These are phyloP conservation scores for Pilaira anomala DNA, from an alignment of 192 early-diverging fungal species.

Conservation along the genomic window DNA sequence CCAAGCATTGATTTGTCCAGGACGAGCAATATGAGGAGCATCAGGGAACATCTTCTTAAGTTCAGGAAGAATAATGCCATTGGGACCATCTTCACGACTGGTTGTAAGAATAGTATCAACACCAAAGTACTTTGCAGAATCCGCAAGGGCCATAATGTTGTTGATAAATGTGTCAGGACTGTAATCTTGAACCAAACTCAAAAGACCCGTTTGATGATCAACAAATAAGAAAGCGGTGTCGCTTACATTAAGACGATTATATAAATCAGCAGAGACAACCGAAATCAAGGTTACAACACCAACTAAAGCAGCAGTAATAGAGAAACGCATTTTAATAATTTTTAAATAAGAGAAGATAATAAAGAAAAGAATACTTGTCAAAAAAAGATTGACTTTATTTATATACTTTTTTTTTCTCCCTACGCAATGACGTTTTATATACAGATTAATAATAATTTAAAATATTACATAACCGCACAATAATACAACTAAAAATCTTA, in stretches of 20 bases:
- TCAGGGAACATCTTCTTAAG: constrained; percentile 31
- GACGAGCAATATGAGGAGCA: constrained; percentile 27
- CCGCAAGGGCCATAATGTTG: constrained; percentile 23
- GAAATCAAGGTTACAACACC: constrained; percentile 5
- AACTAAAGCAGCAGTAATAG: constrained; percentile 9
- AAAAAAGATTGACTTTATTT: too few species aligned
- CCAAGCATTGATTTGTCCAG: constrained; percentile 37
- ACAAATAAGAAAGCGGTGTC: constrained; percentile 30
- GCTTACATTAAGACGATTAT: constrained; percentile 24
- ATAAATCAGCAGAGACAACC: neutral
- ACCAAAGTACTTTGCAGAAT: constrained; percentile 22
- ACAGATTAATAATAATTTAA: too few species aligned
- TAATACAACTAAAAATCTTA: too few species aligned
- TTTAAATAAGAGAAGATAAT: too few species aligned
- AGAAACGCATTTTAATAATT: constrained; percentile 15
- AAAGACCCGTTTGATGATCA: constrained; percentile 33
- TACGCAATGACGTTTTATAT: too few species aligned
- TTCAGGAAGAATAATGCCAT: constrained; percentile 21
- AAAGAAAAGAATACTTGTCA: too few species aligned
- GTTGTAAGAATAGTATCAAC: constrained; percentile 29
- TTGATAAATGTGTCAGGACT: constrained; percentile 25
- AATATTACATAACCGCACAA: too few species aligned
- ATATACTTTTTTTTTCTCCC: too few species aligned
- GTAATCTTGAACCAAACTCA: constrained; percentile 24
- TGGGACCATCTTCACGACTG: constrained; percentile 33